phyloP scores from a whole-genome alignment of 2,329 filamentous ascomycete species.

The Aspergillus chevalieri region DNA sequence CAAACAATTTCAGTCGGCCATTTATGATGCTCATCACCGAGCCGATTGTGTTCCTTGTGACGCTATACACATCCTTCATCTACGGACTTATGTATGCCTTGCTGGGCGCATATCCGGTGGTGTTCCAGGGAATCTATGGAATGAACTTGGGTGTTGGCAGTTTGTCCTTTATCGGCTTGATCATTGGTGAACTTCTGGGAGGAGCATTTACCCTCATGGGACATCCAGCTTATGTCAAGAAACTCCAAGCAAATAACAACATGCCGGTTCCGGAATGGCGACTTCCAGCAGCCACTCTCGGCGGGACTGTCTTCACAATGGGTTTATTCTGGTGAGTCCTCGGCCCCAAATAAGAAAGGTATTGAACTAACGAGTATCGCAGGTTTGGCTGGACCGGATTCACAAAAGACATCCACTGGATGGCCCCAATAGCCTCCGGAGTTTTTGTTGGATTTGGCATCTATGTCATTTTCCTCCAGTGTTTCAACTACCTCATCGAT shows the following conservation, averaged over 20 bases:
- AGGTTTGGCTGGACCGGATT: conserved; percentile 31
- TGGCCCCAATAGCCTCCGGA: conserved; percentile 29
- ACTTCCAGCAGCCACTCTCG: conserved; percentile 24
- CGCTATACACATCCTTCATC: conserved; percentile 29
- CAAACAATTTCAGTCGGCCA: conserved; percentile 44
- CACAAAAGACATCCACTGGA: conserved; percentile 28
- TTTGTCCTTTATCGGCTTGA: conserved; percentile 24
- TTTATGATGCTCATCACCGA: conserved; percentile 36
- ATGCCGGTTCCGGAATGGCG: conserved; percentile 29
- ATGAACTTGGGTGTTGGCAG: conserved; percentile 27
- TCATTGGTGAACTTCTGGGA: conserved; percentile 25
- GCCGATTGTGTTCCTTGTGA: conserved; percentile 32
- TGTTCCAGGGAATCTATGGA: conserved; percentile 24
- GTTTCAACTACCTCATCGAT: conserved; percentile 35
- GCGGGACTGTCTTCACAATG: conserved; percentile 26
- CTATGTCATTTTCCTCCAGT: conserved; percentile 28
- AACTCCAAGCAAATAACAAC: conserved; percentile 23
- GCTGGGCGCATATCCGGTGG: conserved; percentile 23
- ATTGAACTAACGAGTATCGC: background rate
- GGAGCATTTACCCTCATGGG: conserved; percentile 21
- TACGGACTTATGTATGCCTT: conserved; percentile 28
- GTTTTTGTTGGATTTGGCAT: conserved; percentile 27
- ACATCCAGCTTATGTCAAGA: conserved; percentile 22
- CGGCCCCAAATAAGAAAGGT: background rate
- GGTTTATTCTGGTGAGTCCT: conserved; percentile 30